Evolutionary conservation across 495 filamentous ascomycete species (phyloP), one percentile per base, ranked within the genome.

Genomic region (Aspergillus carlsbadensis): DNA sequence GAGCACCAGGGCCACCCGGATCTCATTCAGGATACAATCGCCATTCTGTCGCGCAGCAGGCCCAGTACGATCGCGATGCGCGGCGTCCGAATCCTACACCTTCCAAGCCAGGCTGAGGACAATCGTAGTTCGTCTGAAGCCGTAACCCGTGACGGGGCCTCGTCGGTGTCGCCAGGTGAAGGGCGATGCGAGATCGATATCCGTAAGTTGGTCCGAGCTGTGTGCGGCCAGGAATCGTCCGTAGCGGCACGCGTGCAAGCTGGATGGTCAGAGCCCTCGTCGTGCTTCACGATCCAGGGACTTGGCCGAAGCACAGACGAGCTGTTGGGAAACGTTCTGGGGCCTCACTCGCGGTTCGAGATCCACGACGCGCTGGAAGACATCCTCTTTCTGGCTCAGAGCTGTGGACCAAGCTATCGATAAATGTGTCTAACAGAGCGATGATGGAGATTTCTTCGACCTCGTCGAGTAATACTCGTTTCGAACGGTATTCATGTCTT

Each of bases 21-120:
- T n/a, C 15, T 54, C 3, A 24, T 54, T 5, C 24, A 39, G 2
- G 39, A 54, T 35, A 35, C 39, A 17, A 42, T 54, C 3, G 37
- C 26, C 15, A 31, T 54, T 8, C 51, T 54, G 13, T 44, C 24
- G 1, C 39, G 17, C 4, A 35, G 40, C 39, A 5, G 33, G 24
- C 43, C 22, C 14, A 44, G 51, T 17, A 54, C 44, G 51, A 54
- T 54, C 13, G 51, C 51, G 10, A 35, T 44, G 20, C 39, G 51
- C 6, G 51, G 51, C 2, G 39, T 44, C 34, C 43, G 39, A 21
- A 54, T 54, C 8, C 39, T 54, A 11, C 39, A 39, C 0, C 39
- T 54, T 6, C 24, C 44, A 34, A 20, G 15, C 14, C 39, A 37
- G 8, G 51, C 14, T 2, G 39, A 54, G 26, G 6, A 54, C 6